These are phyloP conservation scores for Imleria badia DNA, from an alignment of 768 basidiomycete species.

Conservation along the genomic window DNA sequence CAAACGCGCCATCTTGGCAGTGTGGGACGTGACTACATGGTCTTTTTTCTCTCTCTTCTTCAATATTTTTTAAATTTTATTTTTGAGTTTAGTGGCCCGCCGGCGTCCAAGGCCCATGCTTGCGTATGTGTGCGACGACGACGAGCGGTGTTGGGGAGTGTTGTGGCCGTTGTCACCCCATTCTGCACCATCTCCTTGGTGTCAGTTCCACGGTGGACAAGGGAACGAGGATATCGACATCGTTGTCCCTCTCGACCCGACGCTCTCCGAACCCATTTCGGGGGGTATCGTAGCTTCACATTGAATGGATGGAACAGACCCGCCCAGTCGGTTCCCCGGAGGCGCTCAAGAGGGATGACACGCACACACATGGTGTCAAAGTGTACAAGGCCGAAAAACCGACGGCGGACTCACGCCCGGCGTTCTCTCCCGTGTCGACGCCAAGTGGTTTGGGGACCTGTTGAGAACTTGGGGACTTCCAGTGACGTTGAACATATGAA, in stretches of 20 bases:
- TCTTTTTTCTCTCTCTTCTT: not conserved
- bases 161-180: constrained; percentile 8
- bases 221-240: not conserved
- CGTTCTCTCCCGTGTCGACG: too few relatives aligned
- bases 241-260: not conserved
- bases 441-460: too few relatives aligned
- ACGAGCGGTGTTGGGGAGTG: not conserved
- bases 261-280: not conserved
- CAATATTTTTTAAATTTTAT: not conserved
- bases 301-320: not conserved
- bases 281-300: not conserved
- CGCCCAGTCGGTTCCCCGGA: too few relatives aligned
- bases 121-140: not conserved
- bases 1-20: not conserved
- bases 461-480: too few relatives aligned
- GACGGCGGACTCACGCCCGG: too few relatives aligned
- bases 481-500: not conserved
- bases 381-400: too few relatives aligned
- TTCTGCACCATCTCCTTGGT: constrained; percentile 1
- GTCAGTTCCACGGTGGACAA: not conserved
- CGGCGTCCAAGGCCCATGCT: too few relatives aligned
- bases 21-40: constrained; percentile 1
- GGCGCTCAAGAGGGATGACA: too few relatives aligned
- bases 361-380: too few relatives aligned
- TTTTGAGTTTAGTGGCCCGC: not conserved